phyloP scores from a whole-genome alignment of 2,329 filamentous ascomycete genomes.

The Xylaria arbuscula region DNA sequence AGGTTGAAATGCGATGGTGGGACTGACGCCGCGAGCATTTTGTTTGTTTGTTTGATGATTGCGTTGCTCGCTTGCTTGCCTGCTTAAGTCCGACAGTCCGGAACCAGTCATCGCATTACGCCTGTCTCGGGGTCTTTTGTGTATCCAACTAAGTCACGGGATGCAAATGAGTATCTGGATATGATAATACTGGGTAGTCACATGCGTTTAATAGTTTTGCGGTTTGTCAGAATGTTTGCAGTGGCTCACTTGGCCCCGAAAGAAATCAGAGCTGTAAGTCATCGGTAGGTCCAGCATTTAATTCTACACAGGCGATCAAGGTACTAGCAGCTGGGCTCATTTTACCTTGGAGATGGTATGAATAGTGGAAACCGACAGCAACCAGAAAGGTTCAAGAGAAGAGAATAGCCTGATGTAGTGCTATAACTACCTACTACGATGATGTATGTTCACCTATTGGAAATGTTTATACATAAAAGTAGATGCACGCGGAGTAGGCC shows the following conservation, averaged over 20 bases:
- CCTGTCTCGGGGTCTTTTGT: neutral
- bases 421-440: too few relatives aligned
- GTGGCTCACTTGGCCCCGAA: neutral
- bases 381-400: neutral
- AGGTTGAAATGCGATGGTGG: neutral
- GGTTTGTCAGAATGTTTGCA: neutral
- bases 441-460: neutral
- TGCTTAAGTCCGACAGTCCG: neutral
- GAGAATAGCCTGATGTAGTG: neutral
- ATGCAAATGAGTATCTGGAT: conserved; percentile 3
- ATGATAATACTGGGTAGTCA: conserved; percentile 1
- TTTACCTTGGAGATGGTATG: neutral
- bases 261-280: neutral
- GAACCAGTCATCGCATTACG: neutral
- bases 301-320: neutral
- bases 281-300: neutral
- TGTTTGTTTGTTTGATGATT: neutral
- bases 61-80: neutral
- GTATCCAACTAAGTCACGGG: conserved; percentile 14
- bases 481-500: neutral
- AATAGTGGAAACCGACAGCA: neutral
- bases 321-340: neutral
- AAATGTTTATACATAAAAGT: neutral
- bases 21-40: neutral
- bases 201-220: neutral